phyloP scores from a whole-genome alignment of 352 stramenopile genomes.

The Pelagophyceae sp. region DNA sequence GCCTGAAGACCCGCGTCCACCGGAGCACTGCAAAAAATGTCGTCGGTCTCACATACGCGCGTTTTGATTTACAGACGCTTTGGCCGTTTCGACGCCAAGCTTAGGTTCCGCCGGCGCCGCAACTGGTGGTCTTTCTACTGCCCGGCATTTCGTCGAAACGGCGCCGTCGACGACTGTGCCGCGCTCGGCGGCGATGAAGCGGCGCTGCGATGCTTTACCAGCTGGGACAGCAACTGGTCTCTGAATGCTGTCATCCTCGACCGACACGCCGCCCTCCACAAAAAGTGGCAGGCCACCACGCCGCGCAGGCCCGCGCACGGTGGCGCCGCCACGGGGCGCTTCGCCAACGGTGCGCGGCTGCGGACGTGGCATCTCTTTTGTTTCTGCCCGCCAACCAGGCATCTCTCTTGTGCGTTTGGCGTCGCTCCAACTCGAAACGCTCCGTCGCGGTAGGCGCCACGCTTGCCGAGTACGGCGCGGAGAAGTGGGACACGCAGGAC shows the following conservation, averaged over 20 bases:
- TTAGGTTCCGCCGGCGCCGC: conserved; percentile 7
- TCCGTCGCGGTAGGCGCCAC: too few species aligned
- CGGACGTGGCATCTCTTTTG: too few species aligned
- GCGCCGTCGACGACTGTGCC: conserved; percentile 13
- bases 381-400: too few species aligned
- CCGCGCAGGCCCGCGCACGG: neutral
- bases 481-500: conserved; percentile 22
- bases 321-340: neutral
- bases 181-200: neutral
- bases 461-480: conserved; percentile 20
- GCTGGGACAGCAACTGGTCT: conserved; percentile 29
- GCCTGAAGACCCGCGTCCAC: too few species aligned
- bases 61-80: too few species aligned
- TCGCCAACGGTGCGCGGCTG: neutral
- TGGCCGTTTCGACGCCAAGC: too few species aligned
- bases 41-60: too few species aligned
- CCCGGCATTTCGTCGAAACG: conserved; percentile 1
- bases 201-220: conserved; percentile 18
- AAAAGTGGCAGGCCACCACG: neutral
- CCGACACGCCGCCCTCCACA: conserved; percentile 2
- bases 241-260: conserved; percentile 27
- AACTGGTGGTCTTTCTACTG: conserved; percentile 31
- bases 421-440: too few species aligned
- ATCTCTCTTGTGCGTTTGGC: too few species aligned
- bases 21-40: too few species aligned